A percentile compares a stretch with the other conserved stretches of the same genome.
phyloP scores from a whole-genome alignment of 345 rosid species.

The Isatis tinctoria region DNA sequence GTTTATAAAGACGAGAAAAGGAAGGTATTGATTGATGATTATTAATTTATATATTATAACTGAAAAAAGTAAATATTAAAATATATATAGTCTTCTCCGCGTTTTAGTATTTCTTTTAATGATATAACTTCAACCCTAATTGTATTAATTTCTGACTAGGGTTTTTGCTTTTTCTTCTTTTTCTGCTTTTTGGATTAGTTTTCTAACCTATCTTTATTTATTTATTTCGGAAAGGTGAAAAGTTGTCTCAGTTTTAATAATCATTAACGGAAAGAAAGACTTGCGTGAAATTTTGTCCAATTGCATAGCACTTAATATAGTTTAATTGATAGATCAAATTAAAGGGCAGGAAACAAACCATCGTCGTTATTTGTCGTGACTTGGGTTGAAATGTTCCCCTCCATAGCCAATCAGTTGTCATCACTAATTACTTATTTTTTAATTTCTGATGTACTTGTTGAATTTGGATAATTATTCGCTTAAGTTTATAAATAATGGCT shows the following conservation, averaged over 20 bases:
- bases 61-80: neutral
- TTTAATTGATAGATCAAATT: conserved; percentile 16
- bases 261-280: conserved; percentile 9
- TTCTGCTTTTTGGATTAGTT: conserved; percentile 71
- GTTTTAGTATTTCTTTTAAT: conserved; percentile 29
- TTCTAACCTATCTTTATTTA: conserved; percentile 31
- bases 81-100: conserved; percentile 30
- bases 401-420: conserved; percentile 26
- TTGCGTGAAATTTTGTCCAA: conserved; percentile 28
- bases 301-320: conserved; percentile 20
- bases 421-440: neutral
- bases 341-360: conserved; percentile 27
- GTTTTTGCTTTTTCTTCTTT: conserved; percentile 42
- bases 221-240: neutral
- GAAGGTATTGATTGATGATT: conserved; percentile 13
- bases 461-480: conserved; percentile 3
- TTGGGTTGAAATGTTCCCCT: conserved; percentile 36
- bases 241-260: conserved; percentile 22
- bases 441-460: neutral
- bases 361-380: conserved; percentile 32
- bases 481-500: neutral
- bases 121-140: conserved; percentile 31
- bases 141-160: conserved; percentile 41
- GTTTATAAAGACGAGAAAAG: conserved; percentile 23
- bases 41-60: too few relatives aligned